Percentiles rank a stretch among this genome's conserved stretches.
Evolutionary conservation across 2,329 filamentous ascomycete genomes (phyloP).

Genomic region (Trematosphaeria pertusa): DNA sequence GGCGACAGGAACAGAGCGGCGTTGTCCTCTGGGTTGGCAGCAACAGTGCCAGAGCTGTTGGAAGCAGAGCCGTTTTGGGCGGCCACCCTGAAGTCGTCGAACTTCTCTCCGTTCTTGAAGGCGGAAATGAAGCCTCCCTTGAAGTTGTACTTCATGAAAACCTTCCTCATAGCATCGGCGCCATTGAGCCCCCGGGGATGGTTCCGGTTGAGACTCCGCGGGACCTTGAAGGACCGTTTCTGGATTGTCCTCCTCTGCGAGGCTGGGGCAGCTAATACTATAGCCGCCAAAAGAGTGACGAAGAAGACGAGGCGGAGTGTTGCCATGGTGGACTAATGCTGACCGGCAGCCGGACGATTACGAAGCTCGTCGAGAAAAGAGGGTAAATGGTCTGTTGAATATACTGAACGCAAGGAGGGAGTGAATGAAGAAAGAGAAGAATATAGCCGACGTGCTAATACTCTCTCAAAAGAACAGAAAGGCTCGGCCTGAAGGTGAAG

Average conservation of each 20-base stretch:
- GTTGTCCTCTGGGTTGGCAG: slow-evolving; percentile 68
- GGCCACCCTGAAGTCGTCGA: slow-evolving; percentile 27
- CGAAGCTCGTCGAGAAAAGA: slow-evolving; percentile 22
- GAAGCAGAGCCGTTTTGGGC: slow-evolving; percentile 21
- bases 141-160: slow-evolving; percentile 71
- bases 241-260: slow-evolving; percentile 48
- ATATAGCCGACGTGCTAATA: slow-evolving; percentile 14
- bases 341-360: slow-evolving; percentile 47
- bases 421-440: slow-evolving; percentile 27
- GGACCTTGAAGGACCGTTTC: slow-evolving; percentile 68
- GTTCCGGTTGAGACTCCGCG: slow-evolving; percentile 62
- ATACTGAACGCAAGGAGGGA: slow-evolving; percentile 22
- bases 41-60: slow-evolving; percentile 64
- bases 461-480: slow-evolving; percentile 27
- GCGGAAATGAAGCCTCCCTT: slow-evolving; percentile 50
- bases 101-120: slow-evolving; percentile 20
- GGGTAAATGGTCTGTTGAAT: slow-evolving; percentile 28
- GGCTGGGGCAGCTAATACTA: slow-evolving; percentile 56
- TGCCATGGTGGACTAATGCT: slow-evolving; percentile 47
- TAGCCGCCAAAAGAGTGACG: slow-evolving; percentile 56
- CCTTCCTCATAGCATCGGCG: slow-evolving; percentile 67
- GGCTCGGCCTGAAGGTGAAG: slow-evolving; percentile 39
- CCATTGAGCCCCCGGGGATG: slow-evolving; percentile 62
- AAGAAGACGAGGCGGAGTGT: slow-evolving; percentile 49
- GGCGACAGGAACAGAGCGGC: slow-evolving; percentile 75